These are phyloP conservation scores for Colletotrichum sp. DNA, from an alignment of 2,329 filamentous ascomycete species.

Conservation along the genomic window DNA sequence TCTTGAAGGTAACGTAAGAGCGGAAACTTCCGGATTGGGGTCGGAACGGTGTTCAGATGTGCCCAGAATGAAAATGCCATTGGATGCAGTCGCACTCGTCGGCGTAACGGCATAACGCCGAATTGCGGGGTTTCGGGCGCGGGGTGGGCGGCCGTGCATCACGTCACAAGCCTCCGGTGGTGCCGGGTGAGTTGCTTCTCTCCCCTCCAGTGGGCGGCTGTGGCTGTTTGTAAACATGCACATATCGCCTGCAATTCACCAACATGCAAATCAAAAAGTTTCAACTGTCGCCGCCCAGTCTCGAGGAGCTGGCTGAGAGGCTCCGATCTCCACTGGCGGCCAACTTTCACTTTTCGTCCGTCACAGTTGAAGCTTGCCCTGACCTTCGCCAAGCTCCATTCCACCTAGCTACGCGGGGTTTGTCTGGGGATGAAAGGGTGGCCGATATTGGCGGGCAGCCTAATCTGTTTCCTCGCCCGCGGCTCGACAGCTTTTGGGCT, in stretches of 20 bases:
- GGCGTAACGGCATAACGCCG: neutral
- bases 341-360: conserved; percentile 27
- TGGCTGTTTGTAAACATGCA: neutral
- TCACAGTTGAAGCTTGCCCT: conserved; percentile 33
- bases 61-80: neutral
- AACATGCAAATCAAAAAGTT: conserved; percentile 22
- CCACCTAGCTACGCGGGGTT: conserved; percentile 40
- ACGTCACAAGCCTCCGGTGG: neutral
- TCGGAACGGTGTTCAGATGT: neutral
- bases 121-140: neutral
- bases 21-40: neutral
- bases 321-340: conserved; percentile 23
- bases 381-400: conserved; percentile 43
- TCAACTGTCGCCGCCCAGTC: conserved; percentile 27
- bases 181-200: neutral
- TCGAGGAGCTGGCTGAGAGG: conserved; percentile 27
- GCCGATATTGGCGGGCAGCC: conserved; percentile 49
- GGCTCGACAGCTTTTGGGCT: conserved; percentile 37
- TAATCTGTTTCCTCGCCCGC: conserved; percentile 42
- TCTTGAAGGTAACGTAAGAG: neutral
- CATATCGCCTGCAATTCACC: neutral
- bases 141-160: neutral
- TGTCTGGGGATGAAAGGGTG: conserved; percentile 42
- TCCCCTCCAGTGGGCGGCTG: neutral
- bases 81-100: neutral